Evolutionary conservation across 2,329 filamentous ascomycete species (phyloP), one percentile per base, ranked within the genome.

Genomic region (Xylariales sp.): DNA sequence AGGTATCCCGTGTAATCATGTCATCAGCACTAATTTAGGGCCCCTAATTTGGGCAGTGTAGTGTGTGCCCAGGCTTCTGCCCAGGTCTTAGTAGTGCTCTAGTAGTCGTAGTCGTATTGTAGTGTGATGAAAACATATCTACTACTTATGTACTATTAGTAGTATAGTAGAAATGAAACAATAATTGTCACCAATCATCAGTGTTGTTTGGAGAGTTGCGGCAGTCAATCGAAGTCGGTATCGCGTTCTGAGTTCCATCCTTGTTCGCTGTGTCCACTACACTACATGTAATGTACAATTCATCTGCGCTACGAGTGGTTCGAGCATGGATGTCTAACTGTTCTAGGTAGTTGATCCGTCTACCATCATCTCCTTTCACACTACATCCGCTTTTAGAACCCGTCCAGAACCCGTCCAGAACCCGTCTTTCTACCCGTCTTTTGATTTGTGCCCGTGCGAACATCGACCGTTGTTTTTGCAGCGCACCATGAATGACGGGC

Each of bases 381-480:
- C 23, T 23, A 23, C 23, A 23, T 23, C 23, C 23, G 7, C 48
- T 43, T 23, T 28, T 7, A 30, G 43, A 48, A 16, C 36, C 3
- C 39, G 12, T 41, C 39, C 23, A 30, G 43, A 48, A 16, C 36
- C 3, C 39, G 12, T 41, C 39, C 23, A 23, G 23, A 23, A 23
- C 23, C 23, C 23, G 23, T 23, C 23, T 23, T 23, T 41, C 39
- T 41, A 10, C 39, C 39, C 39, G 39, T 23, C 49, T 3, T 65
- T 45, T 70, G 69, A 67, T 70, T 70, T 69, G 66, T 34, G 61
- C 60, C 43, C 10, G 14, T 63, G 62, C 68, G 65, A 68, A 48
- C 53, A 8, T 43, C 58, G 23, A 39, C 43, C 10, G 23, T 8
- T 6, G 12, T 41, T 28, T 30, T n/a, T 48, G 41, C 18, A 18